Percentiles rank a stretch among this genome's conserved stretches.
These are phyloP conservation scores for Schoenoplectus tabernaemontani DNA, from an alignment of 202 grass and related monocot species.

Conservation along the genomic window DNA sequence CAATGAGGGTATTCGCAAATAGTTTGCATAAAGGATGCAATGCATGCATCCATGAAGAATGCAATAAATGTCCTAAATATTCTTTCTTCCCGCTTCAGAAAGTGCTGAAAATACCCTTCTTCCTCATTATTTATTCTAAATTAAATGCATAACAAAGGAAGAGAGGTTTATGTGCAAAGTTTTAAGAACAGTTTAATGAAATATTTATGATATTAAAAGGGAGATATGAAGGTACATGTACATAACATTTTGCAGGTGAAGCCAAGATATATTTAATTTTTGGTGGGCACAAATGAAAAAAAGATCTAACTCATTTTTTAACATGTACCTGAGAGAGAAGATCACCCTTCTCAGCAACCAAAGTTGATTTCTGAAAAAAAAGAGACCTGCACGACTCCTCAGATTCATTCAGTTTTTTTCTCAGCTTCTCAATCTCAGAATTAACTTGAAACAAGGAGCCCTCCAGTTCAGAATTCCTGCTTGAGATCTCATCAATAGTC, in stretches of 20 bases:
- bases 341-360: constrained; percentile 54
- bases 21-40: neutral
- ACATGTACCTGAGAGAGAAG: constrained; percentile 49
- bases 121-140: neutral
- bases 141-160: neutral
- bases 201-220: neutral
- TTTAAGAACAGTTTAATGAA: neutral
- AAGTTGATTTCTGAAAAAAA: constrained; percentile 30
- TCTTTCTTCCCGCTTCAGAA: neutral
- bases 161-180: neutral
- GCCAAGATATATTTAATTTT: neutral
- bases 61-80: neutral
- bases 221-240: neutral
- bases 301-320: neutral
- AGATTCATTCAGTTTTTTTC: constrained; percentile 59
- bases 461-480: constrained; percentile 58
- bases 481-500: constrained; percentile 44
- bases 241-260: neutral
- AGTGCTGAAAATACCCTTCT: neutral
- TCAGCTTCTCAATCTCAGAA: constrained; percentile 41
- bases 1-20: neutral
- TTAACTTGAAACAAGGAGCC: constrained; percentile 51
- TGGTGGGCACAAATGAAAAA: neutral
- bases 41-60: neutral
- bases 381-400: constrained; percentile 37